These are phyloP conservation scores for Penicillium capsulatum DNA, from an alignment of 2,329 filamentous ascomycete species.

Conservation along the genomic window DNA sequence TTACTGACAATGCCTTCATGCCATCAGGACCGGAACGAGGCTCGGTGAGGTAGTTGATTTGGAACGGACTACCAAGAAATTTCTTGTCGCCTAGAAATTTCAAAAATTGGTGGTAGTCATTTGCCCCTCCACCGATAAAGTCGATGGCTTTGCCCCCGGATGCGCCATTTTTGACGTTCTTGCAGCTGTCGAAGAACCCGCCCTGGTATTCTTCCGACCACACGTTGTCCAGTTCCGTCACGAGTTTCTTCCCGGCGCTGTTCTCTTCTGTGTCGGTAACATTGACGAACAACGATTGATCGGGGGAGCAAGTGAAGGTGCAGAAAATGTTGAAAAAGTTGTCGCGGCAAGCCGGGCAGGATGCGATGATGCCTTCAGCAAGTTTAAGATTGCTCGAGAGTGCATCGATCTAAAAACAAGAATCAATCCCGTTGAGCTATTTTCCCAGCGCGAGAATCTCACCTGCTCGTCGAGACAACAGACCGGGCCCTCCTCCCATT, in stretches of 20 bases:
- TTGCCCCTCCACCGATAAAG: conserved; percentile 90
- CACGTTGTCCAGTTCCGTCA: conserved; percentile 86
- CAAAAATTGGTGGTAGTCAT: conserved; percentile 79
- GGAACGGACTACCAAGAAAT: conserved; percentile 84
- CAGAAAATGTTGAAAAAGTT: conserved; percentile 99
- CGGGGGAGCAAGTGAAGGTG: conserved; percentile 94
- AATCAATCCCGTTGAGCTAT: background rate
- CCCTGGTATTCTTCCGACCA: conserved; percentile 78
- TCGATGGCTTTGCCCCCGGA: conserved; percentile 93
- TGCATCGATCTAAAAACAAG: conserved; percentile 59
- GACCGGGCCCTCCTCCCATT: conserved; percentile 78
- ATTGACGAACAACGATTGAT: conserved; percentile 94
- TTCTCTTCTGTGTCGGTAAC: conserved; percentile 67
- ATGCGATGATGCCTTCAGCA: conserved; percentile 82
- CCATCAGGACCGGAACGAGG: conserved; percentile 56
- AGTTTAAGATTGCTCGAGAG: conserved; percentile 81
- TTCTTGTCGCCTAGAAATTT: conserved; percentile 94
- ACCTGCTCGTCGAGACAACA: conserved; percentile 81
- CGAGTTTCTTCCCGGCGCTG: conserved; percentile 56
- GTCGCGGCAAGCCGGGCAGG: conserved; percentile 92
- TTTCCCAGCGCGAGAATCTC: conserved; percentile 7
- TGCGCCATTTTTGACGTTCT: conserved; percentile 96
- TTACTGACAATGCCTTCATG: conserved; percentile 70
- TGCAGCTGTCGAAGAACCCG: conserved; percentile 94
- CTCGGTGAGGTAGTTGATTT: conserved; percentile 80